These are phyloP conservation scores for Ilex asprella DNA, from an alignment of 257 asterid species.

Conservation along the genomic window DNA sequence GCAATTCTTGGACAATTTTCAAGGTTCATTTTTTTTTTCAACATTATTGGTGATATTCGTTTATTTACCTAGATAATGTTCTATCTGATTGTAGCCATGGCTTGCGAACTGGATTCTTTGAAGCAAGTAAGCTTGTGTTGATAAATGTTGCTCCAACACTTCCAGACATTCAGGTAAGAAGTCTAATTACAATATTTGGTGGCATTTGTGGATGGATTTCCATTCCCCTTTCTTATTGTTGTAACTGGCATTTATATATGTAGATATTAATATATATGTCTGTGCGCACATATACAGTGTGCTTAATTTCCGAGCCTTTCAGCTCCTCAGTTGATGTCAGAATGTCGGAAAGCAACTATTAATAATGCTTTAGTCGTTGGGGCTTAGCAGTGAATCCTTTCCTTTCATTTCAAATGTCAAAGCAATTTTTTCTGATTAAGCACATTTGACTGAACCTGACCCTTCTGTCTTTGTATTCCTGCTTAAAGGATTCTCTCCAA, in stretches of 20 bases:
- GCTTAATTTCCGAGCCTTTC: not conserved
- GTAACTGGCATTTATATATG: too few relatives aligned
- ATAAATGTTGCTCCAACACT: conserved; percentile 84
- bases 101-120: conserved; percentile 88
- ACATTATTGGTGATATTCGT: conserved; percentile 4
- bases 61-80: conserved; percentile 6
- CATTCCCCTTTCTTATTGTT: not conserved
- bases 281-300: not conserved
- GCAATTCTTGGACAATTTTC: conserved; percentile 97
- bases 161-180: conserved; percentile 85
- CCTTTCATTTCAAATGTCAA: too few relatives aligned
- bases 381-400: too few relatives aligned
- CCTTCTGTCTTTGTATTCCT: too few relatives aligned
- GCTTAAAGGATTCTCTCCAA: too few relatives aligned
- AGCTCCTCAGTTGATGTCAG: too few relatives aligned
- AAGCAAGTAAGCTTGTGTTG: conserved; percentile 89
- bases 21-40: conserved; percentile 37
- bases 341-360: too few relatives aligned
- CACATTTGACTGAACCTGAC: too few relatives aligned
- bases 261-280: too few relatives aligned
- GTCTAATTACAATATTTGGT: not conserved
- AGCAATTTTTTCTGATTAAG: too few relatives aligned
- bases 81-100: conserved; percentile 63
- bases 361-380: too few relatives aligned
- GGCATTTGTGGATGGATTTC: not conserved